phyloP scores from a whole-genome alignment of 2,329 filamentous ascomycete genomes.

The Botrytis hyacinthi region DNA sequence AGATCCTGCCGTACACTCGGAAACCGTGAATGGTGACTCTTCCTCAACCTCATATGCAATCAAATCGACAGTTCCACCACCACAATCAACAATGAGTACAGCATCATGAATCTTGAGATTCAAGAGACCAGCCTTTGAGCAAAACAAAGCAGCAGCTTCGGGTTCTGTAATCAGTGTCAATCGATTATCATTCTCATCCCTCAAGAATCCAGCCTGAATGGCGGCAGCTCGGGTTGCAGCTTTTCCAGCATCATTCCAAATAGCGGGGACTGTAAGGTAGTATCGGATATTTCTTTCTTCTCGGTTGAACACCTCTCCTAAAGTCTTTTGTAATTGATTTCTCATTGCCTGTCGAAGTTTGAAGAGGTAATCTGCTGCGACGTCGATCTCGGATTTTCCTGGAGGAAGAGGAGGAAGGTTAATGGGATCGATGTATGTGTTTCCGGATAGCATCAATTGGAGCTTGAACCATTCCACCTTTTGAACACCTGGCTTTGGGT shows the following conservation, averaged over 20 bases:
- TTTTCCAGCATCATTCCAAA: conserved; percentile 99
- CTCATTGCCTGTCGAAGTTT: conserved; percentile 97
- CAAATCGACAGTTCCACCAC: conserved; percentile 96
- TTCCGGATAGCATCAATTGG: conserved; percentile 96
- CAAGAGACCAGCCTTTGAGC: conserved; percentile 91
- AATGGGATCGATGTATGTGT: conserved; percentile 98
- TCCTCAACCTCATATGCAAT: conserved; percentile 99
- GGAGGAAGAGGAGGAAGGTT: conserved; percentile 96
- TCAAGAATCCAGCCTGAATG: conserved; percentile 93
- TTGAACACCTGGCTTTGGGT: conserved; percentile 95
- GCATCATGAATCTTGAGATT: conserved; percentile 98
- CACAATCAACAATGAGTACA: conserved; percentile 97
- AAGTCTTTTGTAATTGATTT: conserved; percentile 89
- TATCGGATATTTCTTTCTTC: conserved; percentile 98
- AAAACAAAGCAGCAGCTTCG: conserved; percentile 95
- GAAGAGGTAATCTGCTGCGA: conserved; percentile 98
- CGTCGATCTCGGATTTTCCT: conserved; percentile 98
- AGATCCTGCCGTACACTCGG: conserved; percentile 94
- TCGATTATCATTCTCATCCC: conserved; percentile 96
- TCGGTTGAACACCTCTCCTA: conserved; percentile 95
- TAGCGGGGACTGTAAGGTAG: conserved; percentile 97
- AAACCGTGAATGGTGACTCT: conserved; percentile 93
- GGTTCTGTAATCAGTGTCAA: conserved; percentile 93
- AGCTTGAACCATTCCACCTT: conserved; percentile 99
- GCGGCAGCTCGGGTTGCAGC: conserved; percentile 93